Base-by-base conservation (phyloP, 352 stramenopile genomes). In the Phytophthora uliginosa region DNA sequence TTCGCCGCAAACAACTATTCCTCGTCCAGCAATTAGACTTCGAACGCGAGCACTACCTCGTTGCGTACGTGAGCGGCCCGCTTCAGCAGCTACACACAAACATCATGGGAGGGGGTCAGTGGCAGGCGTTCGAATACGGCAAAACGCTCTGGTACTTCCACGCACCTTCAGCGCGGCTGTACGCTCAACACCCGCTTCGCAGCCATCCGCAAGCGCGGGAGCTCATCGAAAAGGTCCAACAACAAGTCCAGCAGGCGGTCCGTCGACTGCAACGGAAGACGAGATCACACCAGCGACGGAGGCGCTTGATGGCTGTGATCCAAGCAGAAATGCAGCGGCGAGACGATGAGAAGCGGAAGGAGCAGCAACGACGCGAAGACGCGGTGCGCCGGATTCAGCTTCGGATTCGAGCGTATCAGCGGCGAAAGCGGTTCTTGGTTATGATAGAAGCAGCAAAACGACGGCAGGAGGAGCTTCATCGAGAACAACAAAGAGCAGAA, bases 91-190 rank as follows among this genome's bases (percentile, higher is more conserved):
- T 90, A 26, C 70, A 93, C 51, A 76, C 77, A 3, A 60, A 73
- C 26, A 79, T 87, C 68, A 91, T 93, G 84, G 71, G 64, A 2
- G 70, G 63, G 9, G 80, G 70, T 12, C 71, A 89, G 47, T 93
- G 85, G 83, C 85, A 93, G 26, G 81, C 79, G 36, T 93, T 82
- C 60, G 83, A 90, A 60, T 91, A 88, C 62, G 79, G 71, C 4
- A 84, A 88, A 59, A 76, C 67, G n/a, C 53, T 91, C 0, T 93
- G 82, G 84, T 93, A 88, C 36, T 90, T 88, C 47, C 74, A 93
- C 65, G 74, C 81, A 7, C 54, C 75, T 0, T 78, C 73, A 0
- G 48, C 50, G 17, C 45, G 67, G 17, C 58, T 93, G 53, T 83
- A 71, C 12, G 85, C 85, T 0, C 78, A 90, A 33, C 85, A 93